Conservation (phyloP, 495 filamentous ascomycete species). For the Staphylotrichum longicolle region DNA sequence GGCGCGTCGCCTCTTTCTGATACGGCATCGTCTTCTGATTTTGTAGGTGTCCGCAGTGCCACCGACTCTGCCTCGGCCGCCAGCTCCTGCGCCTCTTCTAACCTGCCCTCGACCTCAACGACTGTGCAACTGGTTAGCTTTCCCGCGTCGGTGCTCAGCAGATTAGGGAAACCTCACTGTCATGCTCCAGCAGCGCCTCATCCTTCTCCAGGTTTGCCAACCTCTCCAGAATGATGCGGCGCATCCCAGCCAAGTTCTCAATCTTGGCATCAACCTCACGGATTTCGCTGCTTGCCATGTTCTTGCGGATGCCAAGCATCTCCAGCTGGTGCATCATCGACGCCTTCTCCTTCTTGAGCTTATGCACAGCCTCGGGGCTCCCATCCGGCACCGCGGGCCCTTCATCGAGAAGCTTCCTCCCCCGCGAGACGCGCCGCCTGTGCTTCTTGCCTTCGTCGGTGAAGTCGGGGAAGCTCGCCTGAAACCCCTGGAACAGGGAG, state of each 20-base stretch:
- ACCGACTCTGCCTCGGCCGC: conserved; percentile 65
- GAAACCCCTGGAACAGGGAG: conserved; percentile 94
- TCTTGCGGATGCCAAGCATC: conserved; percentile 89
- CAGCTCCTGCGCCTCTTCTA: conserved; percentile 82
- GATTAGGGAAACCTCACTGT: conserved; percentile 54
- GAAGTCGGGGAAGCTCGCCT: conserved; percentile 81
- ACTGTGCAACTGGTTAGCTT: conserved; percentile 48
- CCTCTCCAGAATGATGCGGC: conserved; percentile 86
- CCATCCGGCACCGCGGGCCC: conserved; percentile 45
- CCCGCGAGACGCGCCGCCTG: conserved; percentile 65
- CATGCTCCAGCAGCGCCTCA: conserved; percentile 84
- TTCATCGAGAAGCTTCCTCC: conserved; percentile 70
- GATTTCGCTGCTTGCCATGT: conserved; percentile 96
- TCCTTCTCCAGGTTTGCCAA: conserved; percentile 89
- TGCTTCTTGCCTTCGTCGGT: conserved; percentile 65
- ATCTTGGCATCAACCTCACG: conserved; percentile 97
- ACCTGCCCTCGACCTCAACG: conserved; percentile 74
- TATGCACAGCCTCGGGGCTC: conserved; percentile 61
- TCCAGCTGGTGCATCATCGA: conserved; percentile 77
- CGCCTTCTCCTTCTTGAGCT: conserved; percentile 73
- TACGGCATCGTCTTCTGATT: conserved; percentile 53
- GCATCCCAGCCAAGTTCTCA: conserved; percentile 88
- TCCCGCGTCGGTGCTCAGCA: neutral
- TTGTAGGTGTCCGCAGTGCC: conserved; percentile 50
- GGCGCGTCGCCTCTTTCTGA: conserved; percentile 54